phyloP scores from a whole-genome alignment of 2,329 filamentous ascomycete genomes.

The Mycocentrospora acerina region DNA sequence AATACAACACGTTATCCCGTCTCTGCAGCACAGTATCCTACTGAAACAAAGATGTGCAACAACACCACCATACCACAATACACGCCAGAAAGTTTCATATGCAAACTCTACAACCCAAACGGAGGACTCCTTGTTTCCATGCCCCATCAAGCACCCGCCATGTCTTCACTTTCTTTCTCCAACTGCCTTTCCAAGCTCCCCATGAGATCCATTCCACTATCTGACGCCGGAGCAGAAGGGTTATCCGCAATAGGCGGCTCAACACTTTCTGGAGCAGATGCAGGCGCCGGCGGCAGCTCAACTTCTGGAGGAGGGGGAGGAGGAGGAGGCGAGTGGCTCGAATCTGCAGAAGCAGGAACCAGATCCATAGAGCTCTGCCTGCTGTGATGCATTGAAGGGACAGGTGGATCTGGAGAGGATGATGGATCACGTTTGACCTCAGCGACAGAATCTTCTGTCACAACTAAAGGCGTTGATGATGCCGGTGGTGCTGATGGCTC shows the following conservation, averaged over 20 bases:
- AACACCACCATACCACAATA: too few species aligned
- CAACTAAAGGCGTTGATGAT: conserved; percentile 1
- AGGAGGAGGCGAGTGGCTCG: conserved; percentile 1
- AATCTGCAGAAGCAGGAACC: conserved; percentile 19
- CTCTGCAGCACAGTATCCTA: too few species aligned
- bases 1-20: too few species aligned
- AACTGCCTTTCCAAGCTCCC: conserved; percentile 52
- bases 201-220: conserved; percentile 48
- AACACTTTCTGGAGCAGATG: conserved; percentile 3
- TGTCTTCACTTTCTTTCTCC: conserved; percentile 25
- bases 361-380: conserved; percentile 39
- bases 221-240: conserved; percentile 25
- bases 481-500: conserved; percentile 1
- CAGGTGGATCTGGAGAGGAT: conserved; percentile 47
- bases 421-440: conserved; percentile 32
- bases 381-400: conserved; percentile 41
- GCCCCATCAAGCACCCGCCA: conserved; percentile 2
- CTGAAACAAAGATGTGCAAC: too few species aligned
- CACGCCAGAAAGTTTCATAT: not conserved
- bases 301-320: conserved; percentile 1
- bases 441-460: conserved; percentile 4
- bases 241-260: conserved; percentile 11
- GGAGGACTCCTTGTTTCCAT: too few species aligned
- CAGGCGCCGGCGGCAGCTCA: conserved; percentile 1
- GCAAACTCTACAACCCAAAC: too few species aligned